phyloP scores from a whole-genome alignment of 768 basidiomycete genomes.

The Asterophora parasitica region DNA sequence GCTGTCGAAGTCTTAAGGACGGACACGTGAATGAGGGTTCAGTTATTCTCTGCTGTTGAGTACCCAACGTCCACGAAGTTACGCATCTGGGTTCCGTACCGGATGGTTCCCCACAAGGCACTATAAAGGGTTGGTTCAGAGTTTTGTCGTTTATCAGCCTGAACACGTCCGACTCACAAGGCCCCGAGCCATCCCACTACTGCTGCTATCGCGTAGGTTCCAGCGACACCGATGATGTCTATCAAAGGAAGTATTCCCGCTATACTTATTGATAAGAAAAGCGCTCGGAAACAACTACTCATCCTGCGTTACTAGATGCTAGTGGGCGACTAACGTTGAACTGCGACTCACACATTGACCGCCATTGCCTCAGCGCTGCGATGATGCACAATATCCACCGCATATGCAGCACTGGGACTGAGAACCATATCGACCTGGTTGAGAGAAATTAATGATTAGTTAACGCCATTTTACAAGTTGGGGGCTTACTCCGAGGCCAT shows the following conservation, averaged over 20 bases:
- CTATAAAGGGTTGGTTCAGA: constrained; percentile 25
- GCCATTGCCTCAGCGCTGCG: constrained; percentile 64
- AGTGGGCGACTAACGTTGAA: not conserved
- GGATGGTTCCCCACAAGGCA: constrained; percentile 46
- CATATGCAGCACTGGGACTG: constrained; percentile 51
- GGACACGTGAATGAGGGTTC: not conserved
- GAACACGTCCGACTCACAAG: constrained; percentile 34
- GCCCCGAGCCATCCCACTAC: constrained; percentile 46
- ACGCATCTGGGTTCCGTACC: constrained; percentile 53
- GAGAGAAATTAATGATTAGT: not conserved
- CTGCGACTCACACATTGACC: constrained; percentile 42
- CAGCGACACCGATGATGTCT: constrained; percentile 44
- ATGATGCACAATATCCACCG: constrained; percentile 54
- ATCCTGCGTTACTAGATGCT: not conserved
- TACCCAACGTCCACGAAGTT: constrained; percentile 54
- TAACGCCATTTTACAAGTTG: not conserved
- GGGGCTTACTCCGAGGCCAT: constrained; percentile 55
- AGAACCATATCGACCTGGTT: constrained; percentile 52
- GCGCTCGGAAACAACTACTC: constrained; percentile 41
- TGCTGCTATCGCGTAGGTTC: constrained; percentile 44
- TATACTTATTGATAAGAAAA: constrained; percentile 39
- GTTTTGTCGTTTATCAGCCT: not conserved
- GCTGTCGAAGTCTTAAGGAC: no score
- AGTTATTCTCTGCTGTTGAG: constrained; percentile 38
- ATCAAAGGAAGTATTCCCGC: constrained; percentile 51